Percentiles rank a stretch among this genome's conserved stretches.
These are phyloP conservation scores for Fraxinus pennsylvanica DNA, from an alignment of 257 asterid species.

Conservation along the genomic window DNA sequence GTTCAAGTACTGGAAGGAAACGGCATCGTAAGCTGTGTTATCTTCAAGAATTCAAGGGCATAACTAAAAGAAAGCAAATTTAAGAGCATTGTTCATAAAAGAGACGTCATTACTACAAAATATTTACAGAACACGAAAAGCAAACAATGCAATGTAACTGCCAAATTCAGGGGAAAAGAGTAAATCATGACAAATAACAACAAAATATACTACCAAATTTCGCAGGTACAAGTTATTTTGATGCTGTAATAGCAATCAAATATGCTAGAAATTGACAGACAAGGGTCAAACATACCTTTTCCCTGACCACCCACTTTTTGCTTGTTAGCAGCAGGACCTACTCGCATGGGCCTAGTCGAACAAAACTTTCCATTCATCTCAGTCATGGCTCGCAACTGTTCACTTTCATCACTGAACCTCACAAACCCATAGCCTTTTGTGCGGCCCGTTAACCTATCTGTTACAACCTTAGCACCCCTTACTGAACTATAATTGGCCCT, in stretches of 20 bases:
- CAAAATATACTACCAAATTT: slow-evolving; percentile 14
- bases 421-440: slow-evolving; percentile 94
- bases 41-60: slow-evolving; percentile 38
- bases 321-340: slow-evolving; percentile 93
- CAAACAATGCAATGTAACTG: slow-evolving; percentile 30
- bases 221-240: background rate
- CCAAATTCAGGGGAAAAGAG: slow-evolving; percentile 26
- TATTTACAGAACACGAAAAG: slow-evolving; percentile 27
- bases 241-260: slow-evolving; percentile 24
- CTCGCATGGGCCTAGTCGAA: slow-evolving; percentile 89
- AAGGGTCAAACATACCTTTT: slow-evolving; percentile 44
- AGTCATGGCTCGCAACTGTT: slow-evolving; percentile 76
- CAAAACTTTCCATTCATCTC: slow-evolving; percentile 95
- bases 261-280: background rate
- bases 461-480: slow-evolving; percentile 86
- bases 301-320: slow-evolving; percentile 63
- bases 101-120: slow-evolving; percentile 30
- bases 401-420: slow-evolving; percentile 76
- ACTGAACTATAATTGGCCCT: slow-evolving; percentile 68
- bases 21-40: slow-evolving; percentile 39
- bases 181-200: slow-evolving; percentile 23
- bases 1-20: slow-evolving; percentile 50
- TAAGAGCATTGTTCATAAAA: slow-evolving; percentile 42
- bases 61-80: slow-evolving; percentile 32
- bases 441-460: slow-evolving; percentile 81